phyloP scores from a whole-genome alignment of 257 asterid species.

The Solanum clarkiae region DNA sequence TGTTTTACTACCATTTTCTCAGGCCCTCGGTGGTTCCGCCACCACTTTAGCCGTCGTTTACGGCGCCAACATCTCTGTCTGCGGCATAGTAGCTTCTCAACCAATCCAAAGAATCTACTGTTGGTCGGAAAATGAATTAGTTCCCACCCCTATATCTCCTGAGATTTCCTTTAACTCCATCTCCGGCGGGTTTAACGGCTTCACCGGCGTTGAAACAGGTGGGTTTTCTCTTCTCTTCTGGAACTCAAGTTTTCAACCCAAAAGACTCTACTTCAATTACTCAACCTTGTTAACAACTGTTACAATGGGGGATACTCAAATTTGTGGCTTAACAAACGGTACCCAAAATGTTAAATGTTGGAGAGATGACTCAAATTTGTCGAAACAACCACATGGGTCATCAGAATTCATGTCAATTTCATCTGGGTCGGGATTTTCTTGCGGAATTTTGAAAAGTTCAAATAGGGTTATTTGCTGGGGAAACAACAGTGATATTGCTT shows the following conservation, averaged over 20 bases:
- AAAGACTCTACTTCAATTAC: not conserved
- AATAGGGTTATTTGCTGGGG: not conserved
- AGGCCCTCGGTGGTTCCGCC: not conserved
- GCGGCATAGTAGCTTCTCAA: not conserved
- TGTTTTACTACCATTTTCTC: not conserved
- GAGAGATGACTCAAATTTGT: not conserved
- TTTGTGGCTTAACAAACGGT: not conserved
- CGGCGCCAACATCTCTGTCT: not conserved
- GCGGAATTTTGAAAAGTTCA: not conserved
- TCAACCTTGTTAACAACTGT: not conserved
- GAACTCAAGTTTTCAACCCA: not conserved
- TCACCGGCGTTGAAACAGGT: not conserved
- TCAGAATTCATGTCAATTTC: not conserved
- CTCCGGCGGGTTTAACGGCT: not conserved
- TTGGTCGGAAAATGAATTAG: not conserved
- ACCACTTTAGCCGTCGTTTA: not conserved
- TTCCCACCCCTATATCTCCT: not conserved
- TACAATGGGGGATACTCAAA: not conserved
- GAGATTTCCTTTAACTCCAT: not conserved
- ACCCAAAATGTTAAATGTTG: not conserved
- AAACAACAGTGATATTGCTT: not conserved
- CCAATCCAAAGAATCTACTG: not conserved
- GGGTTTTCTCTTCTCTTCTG: not conserved
- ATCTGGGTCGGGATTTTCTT: slow-evolving; percentile 4
- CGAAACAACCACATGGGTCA: not conserved